These are phyloP conservation scores for Hura crepitans DNA, from an alignment of 441 rosid genomes.

Conservation along the genomic window DNA sequence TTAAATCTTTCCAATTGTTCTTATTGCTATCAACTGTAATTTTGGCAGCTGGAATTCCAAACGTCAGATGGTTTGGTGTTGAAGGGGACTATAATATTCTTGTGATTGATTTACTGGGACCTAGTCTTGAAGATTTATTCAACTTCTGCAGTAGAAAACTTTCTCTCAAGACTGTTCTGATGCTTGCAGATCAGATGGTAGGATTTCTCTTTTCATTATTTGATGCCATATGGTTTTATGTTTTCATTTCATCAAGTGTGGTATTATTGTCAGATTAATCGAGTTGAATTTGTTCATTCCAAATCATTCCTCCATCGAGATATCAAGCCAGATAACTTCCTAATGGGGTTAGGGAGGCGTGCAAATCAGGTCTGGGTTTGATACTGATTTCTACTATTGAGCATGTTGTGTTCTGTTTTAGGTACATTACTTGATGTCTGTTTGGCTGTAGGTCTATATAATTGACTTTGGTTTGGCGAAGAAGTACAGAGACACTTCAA, in stretches of 20 bases:
- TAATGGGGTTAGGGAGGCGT: constrained; percentile 98
- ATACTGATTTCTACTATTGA: neutral
- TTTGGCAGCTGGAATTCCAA: constrained; percentile 86
- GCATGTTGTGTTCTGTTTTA: constrained; percentile 5
- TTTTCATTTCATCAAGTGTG: neutral
- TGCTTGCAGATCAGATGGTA: constrained; percentile 99
- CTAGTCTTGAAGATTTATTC: constrained; percentile 96
- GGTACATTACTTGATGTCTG: constrained; percentile 12
- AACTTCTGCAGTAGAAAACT: constrained; percentile 93
- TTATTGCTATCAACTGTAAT: constrained; percentile 11
- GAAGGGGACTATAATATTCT: constrained; percentile 94
- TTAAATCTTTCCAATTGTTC: neutral
- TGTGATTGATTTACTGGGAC: constrained; percentile 97
- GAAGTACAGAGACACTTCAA: constrained; percentile 85
- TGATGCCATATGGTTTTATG: constrained; percentile 7
- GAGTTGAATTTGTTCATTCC: constrained; percentile 87
- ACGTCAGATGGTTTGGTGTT: constrained; percentile 87
- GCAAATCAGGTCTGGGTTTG: constrained; percentile 71
- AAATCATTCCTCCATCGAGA: constrained; percentile 97
- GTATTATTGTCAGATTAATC: constrained; percentile 60
- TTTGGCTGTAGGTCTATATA: constrained; percentile 58
- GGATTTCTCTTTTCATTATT: neutral
- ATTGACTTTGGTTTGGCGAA: constrained; percentile 98
- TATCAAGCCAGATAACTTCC: constrained; percentile 96
- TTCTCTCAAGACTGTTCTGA: constrained; percentile 87